A percentile compares a stretch with the other conserved stretches of the same genome.
Evolutionary conservation across 768 basidiomycete species (phyloP).

Genomic region (Coprinopsis marcescibilis): DNA sequence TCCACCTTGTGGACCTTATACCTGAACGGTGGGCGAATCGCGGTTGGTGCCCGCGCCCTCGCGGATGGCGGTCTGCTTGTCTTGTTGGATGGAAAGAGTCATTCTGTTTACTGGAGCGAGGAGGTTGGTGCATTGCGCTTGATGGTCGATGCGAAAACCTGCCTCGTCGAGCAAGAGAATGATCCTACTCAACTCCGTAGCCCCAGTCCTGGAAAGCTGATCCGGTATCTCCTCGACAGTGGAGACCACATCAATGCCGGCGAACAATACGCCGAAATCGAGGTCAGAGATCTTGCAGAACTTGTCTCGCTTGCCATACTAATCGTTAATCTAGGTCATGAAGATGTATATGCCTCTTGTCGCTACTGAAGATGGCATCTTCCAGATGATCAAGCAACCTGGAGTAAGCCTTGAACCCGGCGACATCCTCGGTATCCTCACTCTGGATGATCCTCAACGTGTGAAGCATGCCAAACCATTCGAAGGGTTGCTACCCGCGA

Average conservation of each 20-base stretch:
- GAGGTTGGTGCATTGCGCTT: slow-evolving; percentile 91
- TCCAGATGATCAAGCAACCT: slow-evolving; percentile 96
- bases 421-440: slow-evolving; percentile 94
- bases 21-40: slow-evolving; percentile 89
- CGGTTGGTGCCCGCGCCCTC: slow-evolving; percentile 87
- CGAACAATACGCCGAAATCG: slow-evolving; percentile 96
- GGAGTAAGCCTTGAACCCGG: slow-evolving; percentile 96
- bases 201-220: slow-evolving; percentile 94
- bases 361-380: slow-evolving; percentile 88
- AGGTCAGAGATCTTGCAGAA: slow-evolving; percentile 45
- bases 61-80: slow-evolving; percentile 94
- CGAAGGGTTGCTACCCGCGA: slow-evolving; percentile 83
- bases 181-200: slow-evolving; percentile 96
- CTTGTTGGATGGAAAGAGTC: slow-evolving; percentile 87
- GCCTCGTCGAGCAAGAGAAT: slow-evolving; percentile 98
- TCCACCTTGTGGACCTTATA: slow-evolving; percentile 88
- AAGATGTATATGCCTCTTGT: slow-evolving; percentile 99
- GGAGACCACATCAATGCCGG: slow-evolving; percentile 97
- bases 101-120: slow-evolving; percentile 97
- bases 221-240: slow-evolving; percentile 91
- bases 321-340: slow-evolving; percentile 59
- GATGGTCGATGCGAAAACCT: slow-evolving; percentile 97
- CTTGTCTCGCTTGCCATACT: slow-evolving; percentile 1
- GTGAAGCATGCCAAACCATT: slow-evolving; percentile 99
- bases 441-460: slow-evolving; percentile 90